Conservation (phyloP, 192 early-diverging fungal genomes). For the Coemansia sp. region DNA sequence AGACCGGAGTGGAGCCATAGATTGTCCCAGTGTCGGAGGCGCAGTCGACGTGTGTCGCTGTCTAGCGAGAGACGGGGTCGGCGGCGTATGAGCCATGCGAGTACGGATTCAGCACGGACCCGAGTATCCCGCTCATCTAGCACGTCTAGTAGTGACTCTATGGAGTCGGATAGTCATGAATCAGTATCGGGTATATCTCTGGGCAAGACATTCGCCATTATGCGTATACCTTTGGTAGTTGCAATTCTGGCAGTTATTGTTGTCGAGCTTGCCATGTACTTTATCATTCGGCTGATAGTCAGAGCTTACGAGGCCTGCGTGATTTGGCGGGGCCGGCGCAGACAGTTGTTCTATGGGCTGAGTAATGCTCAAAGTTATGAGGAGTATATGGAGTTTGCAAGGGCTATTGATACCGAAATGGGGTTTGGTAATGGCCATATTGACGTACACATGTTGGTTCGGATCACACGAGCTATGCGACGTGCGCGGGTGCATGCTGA, state of each 20-base stretch:
- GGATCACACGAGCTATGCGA: conserved; percentile 22
- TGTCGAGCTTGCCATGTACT: conserved; percentile 22
- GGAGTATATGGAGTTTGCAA: conserved; percentile 33
- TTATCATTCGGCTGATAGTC: conserved; percentile 23
- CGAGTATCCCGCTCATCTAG: neutral
- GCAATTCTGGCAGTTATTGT: conserved; percentile 14
- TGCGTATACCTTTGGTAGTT: conserved; percentile 24
- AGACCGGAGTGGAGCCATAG: neutral
- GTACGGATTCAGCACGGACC: neutral
- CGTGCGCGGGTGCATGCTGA: conserved; percentile 13
- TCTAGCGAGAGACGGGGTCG: neutral
- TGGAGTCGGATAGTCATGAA: neutral
- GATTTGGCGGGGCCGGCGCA: conserved; percentile 27
- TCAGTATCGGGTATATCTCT: conserved; percentile 3
- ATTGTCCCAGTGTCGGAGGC: conserved; percentile 4
- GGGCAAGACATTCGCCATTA: conserved; percentile 13
- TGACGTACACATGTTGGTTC: conserved; percentile 23
- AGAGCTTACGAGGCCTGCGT: conserved; percentile 19
- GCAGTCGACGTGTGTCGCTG: conserved; percentile 24
- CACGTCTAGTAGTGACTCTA: neutral
- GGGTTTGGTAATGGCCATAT: conserved; percentile 14
- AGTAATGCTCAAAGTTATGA: conserved; percentile 17
- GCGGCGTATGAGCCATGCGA: neutral
- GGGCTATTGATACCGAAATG: conserved; percentile 17
- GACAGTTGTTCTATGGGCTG: conserved; percentile 10